Evolutionary conservation across 345 rosid genomes (phyloP), one percentile per base, ranked within the genome.

Genomic region (Corchorus olitorius): DNA sequence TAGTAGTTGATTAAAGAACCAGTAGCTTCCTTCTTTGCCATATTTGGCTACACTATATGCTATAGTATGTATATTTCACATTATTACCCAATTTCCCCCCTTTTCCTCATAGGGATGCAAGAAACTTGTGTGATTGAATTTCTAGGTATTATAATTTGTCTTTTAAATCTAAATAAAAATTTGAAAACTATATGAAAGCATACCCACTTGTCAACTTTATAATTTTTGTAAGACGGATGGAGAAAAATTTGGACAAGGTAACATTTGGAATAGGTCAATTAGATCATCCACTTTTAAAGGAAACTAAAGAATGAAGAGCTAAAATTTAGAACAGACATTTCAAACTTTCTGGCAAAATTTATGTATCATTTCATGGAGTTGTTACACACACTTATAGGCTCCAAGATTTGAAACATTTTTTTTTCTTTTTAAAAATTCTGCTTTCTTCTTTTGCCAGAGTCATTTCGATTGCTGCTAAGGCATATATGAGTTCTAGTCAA

Each of bases 241-340:
- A 27, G 27, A 27, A 27, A 27, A 27, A 2, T 7, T 45, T 64
- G 54, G 52, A 69, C 49, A 14, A 15, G 15, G 37, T 22, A 19
- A 43, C 16, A 39, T 39, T 13, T 33, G 19, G 79, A 81, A 58
- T 49, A 34, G 59, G 73, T 79, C 65, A 79, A 74, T 69, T 75
- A 60, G 76, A 76, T 80, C 76, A 78, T 55, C 82, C 84, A 59
- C 63, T 73, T 78, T 73, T 70, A 0, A 27, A 63, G 83, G 80
- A 39, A 45, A 37, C 6, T 33, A 22, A 6, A 7, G 6, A 65
- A 65, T 6, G 49, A 43, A 65, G 2, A 65, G 16, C 49, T 5
- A 6, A 37, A 66, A 19, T 14, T n/a, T 8, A 10, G 53, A 19
- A 45, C 7, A 15, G 48, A 74, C 20, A 33, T 60, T 58, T 10